phyloP scores from a whole-genome alignment of 192 early-diverging fungal genomes.

The Lobulomyces angularis region DNA sequence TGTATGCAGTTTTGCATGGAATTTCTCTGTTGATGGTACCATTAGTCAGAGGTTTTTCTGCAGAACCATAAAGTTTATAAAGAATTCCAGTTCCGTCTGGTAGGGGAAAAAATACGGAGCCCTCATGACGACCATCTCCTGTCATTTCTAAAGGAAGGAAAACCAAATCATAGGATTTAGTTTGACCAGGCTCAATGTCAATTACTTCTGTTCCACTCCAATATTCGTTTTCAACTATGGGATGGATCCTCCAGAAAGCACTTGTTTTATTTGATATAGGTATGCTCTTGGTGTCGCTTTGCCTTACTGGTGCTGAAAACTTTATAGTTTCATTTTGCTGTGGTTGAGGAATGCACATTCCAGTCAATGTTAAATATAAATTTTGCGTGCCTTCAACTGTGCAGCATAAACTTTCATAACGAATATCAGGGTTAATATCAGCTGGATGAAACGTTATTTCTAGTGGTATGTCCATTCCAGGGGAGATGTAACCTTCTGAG shows the following conservation, averaged over 20 bases:
- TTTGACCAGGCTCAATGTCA: slow-evolving; percentile 42
- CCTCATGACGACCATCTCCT: slow-evolving; percentile 40
- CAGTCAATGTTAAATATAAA: slow-evolving; percentile 38
- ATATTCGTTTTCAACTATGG: slow-evolving; percentile 45
- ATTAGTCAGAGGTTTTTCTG: slow-evolving; percentile 36
- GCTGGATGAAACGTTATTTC: slow-evolving; percentile 47
- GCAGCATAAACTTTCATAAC: slow-evolving; percentile 39
- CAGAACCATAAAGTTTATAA: slow-evolving; percentile 44
- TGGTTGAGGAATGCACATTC: slow-evolving; percentile 43
- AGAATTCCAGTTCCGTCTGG: slow-evolving; percentile 45
- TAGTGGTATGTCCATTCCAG: slow-evolving; percentile 45
- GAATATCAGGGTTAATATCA: slow-evolving; percentile 39
- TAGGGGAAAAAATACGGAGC: slow-evolving; percentile 48
- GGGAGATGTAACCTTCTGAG: slow-evolving; percentile 50
- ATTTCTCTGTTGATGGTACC: slow-evolving; percentile 40
- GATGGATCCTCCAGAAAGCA: slow-evolving; percentile 36
- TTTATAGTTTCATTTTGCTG: slow-evolving; percentile 40
- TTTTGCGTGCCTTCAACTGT: slow-evolving; percentile 27
- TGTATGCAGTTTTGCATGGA: slow-evolving; percentile 41
- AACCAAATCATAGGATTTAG: slow-evolving; percentile 37
- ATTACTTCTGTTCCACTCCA: slow-evolving; percentile 39
- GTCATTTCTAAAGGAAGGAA: slow-evolving; percentile 36
- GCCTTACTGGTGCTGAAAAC: slow-evolving; percentile 40
- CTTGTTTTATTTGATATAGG: slow-evolving; percentile 32
- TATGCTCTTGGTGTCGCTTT: slow-evolving; percentile 37